phyloP scores from a whole-genome alignment of 2,329 filamentous ascomycete species.

The Magnaporthiopsis incrustans region DNA sequence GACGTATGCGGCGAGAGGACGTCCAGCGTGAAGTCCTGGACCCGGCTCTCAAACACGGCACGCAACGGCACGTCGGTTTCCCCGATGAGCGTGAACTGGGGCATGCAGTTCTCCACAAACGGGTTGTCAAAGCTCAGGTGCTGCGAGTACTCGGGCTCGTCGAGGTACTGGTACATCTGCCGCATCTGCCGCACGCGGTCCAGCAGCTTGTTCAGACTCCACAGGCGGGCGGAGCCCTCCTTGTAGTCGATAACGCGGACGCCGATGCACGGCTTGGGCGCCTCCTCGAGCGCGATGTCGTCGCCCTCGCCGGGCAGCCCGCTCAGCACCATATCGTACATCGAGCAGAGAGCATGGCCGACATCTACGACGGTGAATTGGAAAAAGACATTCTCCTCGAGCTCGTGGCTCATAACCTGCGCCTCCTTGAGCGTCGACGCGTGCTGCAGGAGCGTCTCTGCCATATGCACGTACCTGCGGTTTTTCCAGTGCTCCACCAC shows the following conservation, averaged over 20 bases:
- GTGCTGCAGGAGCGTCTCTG: slow-evolving; percentile 81
- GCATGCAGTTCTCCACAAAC: slow-evolving; percentile 85
- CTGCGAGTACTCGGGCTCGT: slow-evolving; percentile 88
- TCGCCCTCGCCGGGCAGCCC: slow-evolving; percentile 79
- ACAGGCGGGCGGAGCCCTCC: slow-evolving; percentile 76
- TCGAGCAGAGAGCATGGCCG: slow-evolving; percentile 83
- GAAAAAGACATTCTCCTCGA: slow-evolving; percentile 87
- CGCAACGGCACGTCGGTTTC: slow-evolving; percentile 88
- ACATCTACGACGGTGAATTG: slow-evolving; percentile 89
- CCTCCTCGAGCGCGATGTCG: slow-evolving; percentile 71
- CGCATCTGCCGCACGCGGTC: slow-evolving; percentile 86
- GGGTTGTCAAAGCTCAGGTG: slow-evolving; percentile 91
- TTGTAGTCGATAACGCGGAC: slow-evolving; percentile 88
- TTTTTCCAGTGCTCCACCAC: slow-evolving; percentile 70
- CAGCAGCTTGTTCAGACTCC: slow-evolving; percentile 89
- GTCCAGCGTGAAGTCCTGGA: slow-evolving; percentile 89
- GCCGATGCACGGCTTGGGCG: slow-evolving; percentile 82
- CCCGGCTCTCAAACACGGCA: slow-evolving; percentile 87
- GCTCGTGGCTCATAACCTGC: slow-evolving; percentile 94
- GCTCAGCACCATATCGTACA: slow-evolving; percentile 93
- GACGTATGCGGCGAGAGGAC: slow-evolving; percentile 88
- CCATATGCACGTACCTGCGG: slow-evolving; percentile 87
- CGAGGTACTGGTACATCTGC: slow-evolving; percentile 93
- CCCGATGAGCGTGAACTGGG: slow-evolving; percentile 84
- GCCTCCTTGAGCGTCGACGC: slow-evolving; percentile 87